Evolutionary conservation across 345 rosid genomes (phyloP), one percentile per base, ranked within the genome.

Genomic region (Cardamine occulta): DNA sequence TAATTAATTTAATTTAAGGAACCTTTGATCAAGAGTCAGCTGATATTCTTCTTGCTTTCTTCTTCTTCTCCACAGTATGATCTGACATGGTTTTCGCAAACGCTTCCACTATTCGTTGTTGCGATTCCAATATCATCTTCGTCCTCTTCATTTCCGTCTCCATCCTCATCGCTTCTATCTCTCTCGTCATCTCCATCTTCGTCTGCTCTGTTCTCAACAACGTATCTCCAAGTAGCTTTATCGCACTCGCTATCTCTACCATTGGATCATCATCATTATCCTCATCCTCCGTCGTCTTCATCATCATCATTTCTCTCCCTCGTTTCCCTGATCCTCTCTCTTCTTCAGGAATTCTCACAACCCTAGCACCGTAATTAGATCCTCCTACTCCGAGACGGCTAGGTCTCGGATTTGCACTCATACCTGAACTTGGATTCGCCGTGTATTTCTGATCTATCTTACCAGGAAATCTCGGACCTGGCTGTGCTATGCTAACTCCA

Each of bases 81-180:
- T 90, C 95, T 0, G 88, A 77, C 40, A 87, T 81, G 3, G 85
- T 88, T 73, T 85, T 87, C 0, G 95, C 87, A 72, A 94, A 91
- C 0, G 96, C 84, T 60, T 90, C 95, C 37, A 91, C 86, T 23
- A 91, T 85, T 68, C 88, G 76, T 75, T 91, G 95, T 72, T 94
- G 98, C 0, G 96, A 91, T 34, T 91, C 93, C 73, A 94, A 66
- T 52, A 94, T 82, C 98, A 94, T 88, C 81, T 86, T 86, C 0
- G 96, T 92, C 18, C 90, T 81, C 87, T 91, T 92, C 93, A 89
- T 85, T 84, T 91, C 97, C 87, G 87, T 91, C 7, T 90, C 97
- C 93, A 92, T 92, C 39, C 95, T 86, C 96, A 84, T 88, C 0
- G 80, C 80, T 76, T 94, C 99, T 1, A 94, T 83, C 86, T 92